These are phyloP conservation scores for Guillardia theta DNA, from an alignment of 78 protist species.

Conservation along the genomic window DNA sequence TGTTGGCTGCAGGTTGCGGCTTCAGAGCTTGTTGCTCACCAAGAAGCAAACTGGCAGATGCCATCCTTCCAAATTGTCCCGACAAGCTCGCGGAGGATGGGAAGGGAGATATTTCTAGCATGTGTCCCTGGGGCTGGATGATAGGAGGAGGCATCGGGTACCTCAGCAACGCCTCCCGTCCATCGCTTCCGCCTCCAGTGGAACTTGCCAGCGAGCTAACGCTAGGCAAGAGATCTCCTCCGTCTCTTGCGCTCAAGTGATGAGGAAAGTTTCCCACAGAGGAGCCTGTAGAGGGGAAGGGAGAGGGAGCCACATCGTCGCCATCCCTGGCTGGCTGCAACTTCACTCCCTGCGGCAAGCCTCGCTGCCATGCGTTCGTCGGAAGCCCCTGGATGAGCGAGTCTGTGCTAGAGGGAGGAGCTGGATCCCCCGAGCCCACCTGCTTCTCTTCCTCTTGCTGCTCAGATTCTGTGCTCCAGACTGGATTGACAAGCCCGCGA, in stretches of 20 bases:
- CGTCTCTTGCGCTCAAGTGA: background rate
- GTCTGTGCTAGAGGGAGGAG: slow-evolving; percentile 11
- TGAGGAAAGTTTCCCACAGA: background rate
- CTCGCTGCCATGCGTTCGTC: background rate
- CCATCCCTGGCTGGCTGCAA: background rate
- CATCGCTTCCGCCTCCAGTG: background rate
- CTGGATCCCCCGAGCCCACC: background rate
- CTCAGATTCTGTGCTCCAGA: background rate
- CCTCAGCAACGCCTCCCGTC: background rate
- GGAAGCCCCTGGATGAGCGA: background rate
- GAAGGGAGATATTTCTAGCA: background rate
- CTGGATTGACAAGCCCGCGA: background rate
- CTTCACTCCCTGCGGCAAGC: background rate
- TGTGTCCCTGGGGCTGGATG: background rate
- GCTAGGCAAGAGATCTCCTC: background rate
- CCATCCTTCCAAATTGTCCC: background rate
- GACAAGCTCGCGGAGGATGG: background rate
- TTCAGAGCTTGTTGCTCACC: background rate
- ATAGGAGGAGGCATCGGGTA: background rate
- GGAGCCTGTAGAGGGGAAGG: background rate
- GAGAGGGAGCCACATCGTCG: background rate
- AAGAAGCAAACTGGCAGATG: background rate
- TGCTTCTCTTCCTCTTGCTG: background rate
- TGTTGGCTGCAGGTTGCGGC: background rate
- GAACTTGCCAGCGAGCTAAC: background rate